These are phyloP conservation scores for Globisporangium rhizosaccharum DNA, from an alignment of 352 stramenopile genomes.

Conservation along the genomic window DNA sequence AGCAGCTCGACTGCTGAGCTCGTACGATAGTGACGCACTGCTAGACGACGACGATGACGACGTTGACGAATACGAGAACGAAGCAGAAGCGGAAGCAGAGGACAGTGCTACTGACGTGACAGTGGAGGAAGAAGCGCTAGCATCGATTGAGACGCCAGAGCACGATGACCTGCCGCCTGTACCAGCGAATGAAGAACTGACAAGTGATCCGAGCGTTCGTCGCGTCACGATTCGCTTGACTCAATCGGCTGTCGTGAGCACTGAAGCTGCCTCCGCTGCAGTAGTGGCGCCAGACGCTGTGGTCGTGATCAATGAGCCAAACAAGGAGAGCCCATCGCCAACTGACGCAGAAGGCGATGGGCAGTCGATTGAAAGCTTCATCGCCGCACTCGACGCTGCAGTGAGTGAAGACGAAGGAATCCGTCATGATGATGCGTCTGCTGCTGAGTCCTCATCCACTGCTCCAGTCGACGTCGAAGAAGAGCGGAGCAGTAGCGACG, in stretches of 20 bases:
- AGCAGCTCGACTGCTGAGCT: conserved; percentile 10
- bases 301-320: too few relatives aligned
- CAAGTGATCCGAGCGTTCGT: too few relatives aligned
- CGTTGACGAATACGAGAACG: too few relatives aligned
- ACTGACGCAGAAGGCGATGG: too few relatives aligned
- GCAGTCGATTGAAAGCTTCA: too few relatives aligned
- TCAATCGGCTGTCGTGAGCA: too few relatives aligned
- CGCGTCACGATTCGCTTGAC: too few relatives aligned
- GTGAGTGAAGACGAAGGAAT: not conserved
- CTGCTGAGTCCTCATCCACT: not conserved
- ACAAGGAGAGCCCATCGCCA: too few relatives aligned
- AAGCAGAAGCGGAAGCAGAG: not conserved
- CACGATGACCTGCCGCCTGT: not conserved
- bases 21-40: not conserved
- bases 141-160: not conserved
- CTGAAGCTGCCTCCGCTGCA: too few relatives aligned
- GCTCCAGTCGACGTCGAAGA: not conserved
- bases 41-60: not conserved
- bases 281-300: too few relatives aligned
- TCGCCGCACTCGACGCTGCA: not conserved
- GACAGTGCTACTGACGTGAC: not conserved
- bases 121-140: not conserved
- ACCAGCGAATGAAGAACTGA: too few relatives aligned
- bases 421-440: not conserved
- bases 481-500: too few relatives aligned